Base-by-base conservation (phyloP, 208 protist genomes). In the Plasmodiophora brassicae region DNA sequence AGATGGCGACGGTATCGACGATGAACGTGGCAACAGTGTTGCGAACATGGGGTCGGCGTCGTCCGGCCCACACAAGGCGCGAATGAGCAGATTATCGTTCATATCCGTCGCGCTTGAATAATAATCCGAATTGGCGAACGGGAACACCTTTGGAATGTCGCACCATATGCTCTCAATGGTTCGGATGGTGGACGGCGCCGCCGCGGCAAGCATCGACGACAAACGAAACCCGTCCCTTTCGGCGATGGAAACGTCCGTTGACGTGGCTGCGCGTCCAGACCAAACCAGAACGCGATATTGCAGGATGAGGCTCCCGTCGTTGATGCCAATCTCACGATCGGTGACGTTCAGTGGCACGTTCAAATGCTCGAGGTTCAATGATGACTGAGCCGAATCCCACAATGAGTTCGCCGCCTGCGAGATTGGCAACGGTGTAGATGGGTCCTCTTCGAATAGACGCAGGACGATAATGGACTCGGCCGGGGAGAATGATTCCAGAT, bases 271-370 rank as follows among this genome's bases (percentile, higher is more conserved):
- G 10, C n/a, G 32, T n/a, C 65, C 65, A 32, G 65, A 36, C 65
- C 65, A 78, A 5, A 78, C 65, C 10, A 38, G 41, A 36, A 78
- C n/a, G 14, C 65, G 65, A 78, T 78, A 78, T 14, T 78, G 32
- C 10, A 78, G 10, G 65, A 32, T 38, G 14, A 78, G 10, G 65
- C 14, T 5, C 50, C 50, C 25, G n/a, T 78, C 41, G 65, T n/a
- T 5, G 5, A 78, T 36, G 5, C 5, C 5, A n/a, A 78, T n/a
- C 5, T n/a, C 41, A n/a, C n/a, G 65, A 5, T 78, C 14, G n/a
- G n/a, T 32, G n/a, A 78, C 65, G 65, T 78, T 78, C 65, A 78
- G 41, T 36, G 65, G 65, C 5, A 78, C n/a, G n/a, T n/a, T 78
- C 32, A 32, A 44, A 78, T 78, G 10, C 14, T 32, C 5, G 14